Base-by-base conservation (phyloP, 2,329 filamentous ascomycete genomes). In the Colletotrichum theobromicola region DNA sequence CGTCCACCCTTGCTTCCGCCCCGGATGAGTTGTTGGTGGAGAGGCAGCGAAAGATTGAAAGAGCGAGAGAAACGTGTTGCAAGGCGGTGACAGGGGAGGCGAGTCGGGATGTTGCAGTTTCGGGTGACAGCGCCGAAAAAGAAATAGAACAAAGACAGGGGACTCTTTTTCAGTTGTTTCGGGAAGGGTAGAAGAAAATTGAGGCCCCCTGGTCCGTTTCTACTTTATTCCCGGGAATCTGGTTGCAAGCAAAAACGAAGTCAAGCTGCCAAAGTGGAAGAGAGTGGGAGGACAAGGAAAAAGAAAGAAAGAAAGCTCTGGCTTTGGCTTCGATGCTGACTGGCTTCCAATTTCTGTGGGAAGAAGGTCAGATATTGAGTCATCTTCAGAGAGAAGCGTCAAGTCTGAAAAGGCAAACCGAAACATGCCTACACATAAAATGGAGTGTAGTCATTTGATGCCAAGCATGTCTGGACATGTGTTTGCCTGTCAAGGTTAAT, bases 181-280 rank as follows among this genome's bases (percentile, higher is more conserved):
- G 46, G 21, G 67, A 69, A n/a, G 55, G 35, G n/a, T 16, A 53
- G 34, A 30, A 58, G 18, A 60, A 60, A 46, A 60, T 34, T 21
- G 61, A 55, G n/a, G 67, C 21, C 58, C 58, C 70, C 37, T 35
- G 57, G 28, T 53, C 46, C n/a, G 28, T 35, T n/a, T 57, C 53
- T 24, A 34, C 42, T 32, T 16, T 34, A 61, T 63, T 74, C 72
- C 72, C 72, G 61, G 57, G 55, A 72, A 72, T 74, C 55, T 53
- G 62, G 68, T 72, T 71, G 60, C 62, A 26, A 26, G 37, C 53
- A 30, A 60, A n/a, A 12, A 50, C 16, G 24, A 24, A 37, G 24
- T 35, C n/a, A n/a, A n/a, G 21, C 30, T 18, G 61, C 10, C 7
- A 37, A 35, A 63, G 57, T 32, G 46, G n/a, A 34, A 26, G 58